Evolutionary conservation across 2,329 filamentous ascomycete genomes (phyloP).

Genomic region (Colletotrichum phormii): DNA sequence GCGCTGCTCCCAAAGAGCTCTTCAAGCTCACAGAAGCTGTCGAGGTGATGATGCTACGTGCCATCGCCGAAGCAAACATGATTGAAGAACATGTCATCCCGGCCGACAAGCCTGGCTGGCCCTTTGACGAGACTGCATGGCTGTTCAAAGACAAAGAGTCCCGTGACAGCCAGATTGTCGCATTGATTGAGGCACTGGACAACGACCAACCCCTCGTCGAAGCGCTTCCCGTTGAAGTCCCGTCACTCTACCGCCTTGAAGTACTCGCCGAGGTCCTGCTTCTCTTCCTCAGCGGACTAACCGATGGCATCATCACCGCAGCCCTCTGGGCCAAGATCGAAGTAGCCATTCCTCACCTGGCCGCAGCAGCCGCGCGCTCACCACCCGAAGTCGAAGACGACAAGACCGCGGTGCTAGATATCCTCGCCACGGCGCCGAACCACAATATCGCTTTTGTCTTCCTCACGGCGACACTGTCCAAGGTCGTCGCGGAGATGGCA

Average conservation of each 20-base stretch:
- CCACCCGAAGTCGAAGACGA: constrained; percentile 51
- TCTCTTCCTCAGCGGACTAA: constrained; percentile 78
- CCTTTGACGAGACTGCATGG: constrained; percentile 61
- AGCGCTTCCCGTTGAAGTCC: constrained; percentile 71
- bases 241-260: constrained; percentile 78
- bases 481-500: constrained; percentile 61
- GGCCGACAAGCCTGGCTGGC: constrained; percentile 67
- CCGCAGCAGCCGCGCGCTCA: constrained; percentile 40
- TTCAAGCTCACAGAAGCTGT: constrained; percentile 90
- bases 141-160: constrained; percentile 41
- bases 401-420: constrained; percentile 74
- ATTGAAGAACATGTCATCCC: constrained; percentile 65
- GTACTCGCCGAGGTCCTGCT: constrained; percentile 78
- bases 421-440: constrained; percentile 76
- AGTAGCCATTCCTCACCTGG: constrained; percentile 60
- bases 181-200: constrained; percentile 77
- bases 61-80: constrained; percentile 72
- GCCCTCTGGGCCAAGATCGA: constrained; percentile 79
- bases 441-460: constrained; percentile 94
- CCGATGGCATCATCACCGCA: constrained; percentile 81
- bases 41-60: constrained; percentile 66
- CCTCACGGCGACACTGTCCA: constrained; percentile 79
- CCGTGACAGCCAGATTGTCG: constrained; percentile 45
- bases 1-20: constrained; percentile 88
- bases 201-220: constrained; percentile 71